Evolutionary conservation across 306 rosid genomes (phyloP), one percentile per base, ranked within the genome.

Genomic region (Gastrolobium bilobum): DNA sequence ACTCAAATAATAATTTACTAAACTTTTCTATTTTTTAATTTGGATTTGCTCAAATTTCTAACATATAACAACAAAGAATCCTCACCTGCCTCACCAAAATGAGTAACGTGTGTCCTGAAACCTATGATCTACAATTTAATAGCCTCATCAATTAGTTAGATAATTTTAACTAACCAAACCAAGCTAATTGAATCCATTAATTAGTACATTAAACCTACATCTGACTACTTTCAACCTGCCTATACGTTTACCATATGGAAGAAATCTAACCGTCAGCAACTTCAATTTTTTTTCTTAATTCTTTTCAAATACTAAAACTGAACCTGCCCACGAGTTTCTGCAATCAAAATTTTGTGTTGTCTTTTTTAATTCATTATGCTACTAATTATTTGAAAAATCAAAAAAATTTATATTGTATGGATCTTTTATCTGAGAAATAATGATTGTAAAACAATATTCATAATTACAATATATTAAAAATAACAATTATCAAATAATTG

Each of bases 151-250:
- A 46, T 63, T 79, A 52, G 70, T 57, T 60, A 10, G 53, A 65
- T 30, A 69, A 70, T 40, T 48, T 60, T 43, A 71, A 66, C 81
- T 54, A 62, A 70, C 86, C 82, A 52, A 48, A 61, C 58, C 48
- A 53, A 73, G 53, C 56, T 52, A 64, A 75, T 13, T 35, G 66
- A 64, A 47, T 56, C 50, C 31, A 35, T 39, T 62, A 62, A 38
- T 5, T 68, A 53, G 5, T 4, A 11, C 76, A 14, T 35, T 51
- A 42, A 26, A 38, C 34, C 54, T 61, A 53, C 39, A 4, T 10
- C 0, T 42, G 5, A 2, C 46, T 65, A 10, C 56, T 47, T 62
- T 50, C 81, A 78, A 73, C 31, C 29, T 60, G 53, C n/a, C 63
- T 52, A 67, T 33, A 59, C 7, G 34, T 43, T 53, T 66, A 78